phyloP scores from a whole-genome alignment of 1,139 yeast genomes.

The Suhomyces panamericanus region DNA sequence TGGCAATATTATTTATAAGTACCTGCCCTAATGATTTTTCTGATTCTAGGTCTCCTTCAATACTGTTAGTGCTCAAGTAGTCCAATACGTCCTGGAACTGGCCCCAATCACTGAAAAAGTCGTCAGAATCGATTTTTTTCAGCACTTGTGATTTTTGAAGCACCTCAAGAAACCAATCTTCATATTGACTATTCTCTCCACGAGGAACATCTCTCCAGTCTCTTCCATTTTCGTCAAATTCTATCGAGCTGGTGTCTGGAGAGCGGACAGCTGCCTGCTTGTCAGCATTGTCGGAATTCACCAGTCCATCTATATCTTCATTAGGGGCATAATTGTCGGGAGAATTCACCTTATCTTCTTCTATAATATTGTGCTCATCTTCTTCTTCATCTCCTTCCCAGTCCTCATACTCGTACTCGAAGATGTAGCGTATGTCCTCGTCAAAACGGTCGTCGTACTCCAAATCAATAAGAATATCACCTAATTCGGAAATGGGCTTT shows the following conservation, averaged over 20 bases:
- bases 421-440: slow-evolving; percentile 71
- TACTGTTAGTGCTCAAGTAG: slow-evolving; percentile 24
- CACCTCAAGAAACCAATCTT: slow-evolving; percentile 22
- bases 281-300: not conserved
- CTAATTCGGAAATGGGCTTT: slow-evolving; percentile 41
- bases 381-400: slow-evolving; percentile 29
- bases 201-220: slow-evolving; percentile 74
- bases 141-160: slow-evolving; percentile 19
- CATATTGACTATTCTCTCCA: slow-evolving; percentile 43
- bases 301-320: not conserved
- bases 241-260: slow-evolving; percentile 25
- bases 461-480: slow-evolving; percentile 54
- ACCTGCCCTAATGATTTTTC: slow-evolving; percentile 39
- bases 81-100: slow-evolving; percentile 33
- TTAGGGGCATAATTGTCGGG: not conserved
- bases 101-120: slow-evolving; percentile 33
- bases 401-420: slow-evolving; percentile 56
- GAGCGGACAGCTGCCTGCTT: slow-evolving; percentile 39
- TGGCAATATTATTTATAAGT: slow-evolving; percentile 51
- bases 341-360: slow-evolving; percentile 6
- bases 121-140: slow-evolving; percentile 24
- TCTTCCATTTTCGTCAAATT: slow-evolving; percentile 57
- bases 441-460: slow-evolving; percentile 70
- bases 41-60: slow-evolving; percentile 30
- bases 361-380: not conserved